Conservation (phyloP, 2,329 filamentous ascomycete genomes). For the Atkinsonella texensis region DNA sequence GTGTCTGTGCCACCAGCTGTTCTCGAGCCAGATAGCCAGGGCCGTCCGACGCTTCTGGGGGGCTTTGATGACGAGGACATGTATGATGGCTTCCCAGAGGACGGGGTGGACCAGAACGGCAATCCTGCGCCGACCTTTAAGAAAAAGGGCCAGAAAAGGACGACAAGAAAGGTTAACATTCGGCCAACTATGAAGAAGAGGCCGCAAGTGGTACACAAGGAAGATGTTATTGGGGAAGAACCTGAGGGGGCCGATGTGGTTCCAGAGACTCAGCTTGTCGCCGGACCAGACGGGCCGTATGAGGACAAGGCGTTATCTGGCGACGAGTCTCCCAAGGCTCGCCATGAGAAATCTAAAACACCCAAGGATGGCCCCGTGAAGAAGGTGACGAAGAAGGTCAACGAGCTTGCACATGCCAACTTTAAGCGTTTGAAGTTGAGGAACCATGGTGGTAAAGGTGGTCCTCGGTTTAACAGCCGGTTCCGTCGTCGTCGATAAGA, state of each 20-base stretch:
- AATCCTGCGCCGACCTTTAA: slow-evolving; percentile 55
- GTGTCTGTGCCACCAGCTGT: not conserved
- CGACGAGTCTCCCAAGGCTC: slow-evolving; percentile 9
- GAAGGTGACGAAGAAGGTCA: slow-evolving; percentile 47
- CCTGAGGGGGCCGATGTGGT: slow-evolving; percentile 21
- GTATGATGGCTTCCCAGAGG: slow-evolving; percentile 44
- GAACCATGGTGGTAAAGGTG: slow-evolving; percentile 51
- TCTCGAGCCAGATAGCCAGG: slow-evolving; percentile 29
- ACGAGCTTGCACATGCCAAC: slow-evolving; percentile 52
- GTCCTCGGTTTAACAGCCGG: slow-evolving; percentile 42
- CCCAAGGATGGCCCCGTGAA: slow-evolving; percentile 33
- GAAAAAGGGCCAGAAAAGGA: slow-evolving; percentile 76
- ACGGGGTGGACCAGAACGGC: slow-evolving; percentile 41
- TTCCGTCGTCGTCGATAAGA: slow-evolving; percentile 38
- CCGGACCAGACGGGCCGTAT: slow-evolving; percentile 11
- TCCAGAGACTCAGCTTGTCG: slow-evolving; percentile 17
- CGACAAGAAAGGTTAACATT: slow-evolving; percentile 58
- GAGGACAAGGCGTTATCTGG: slow-evolving; percentile 5
- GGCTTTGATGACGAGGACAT: slow-evolving; percentile 52
- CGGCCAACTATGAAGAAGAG: slow-evolving; percentile 39
- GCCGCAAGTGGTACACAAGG: slow-evolving; percentile 20
- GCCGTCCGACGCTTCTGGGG: slow-evolving; percentile 35
- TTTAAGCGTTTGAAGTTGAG: slow-evolving; percentile 54
- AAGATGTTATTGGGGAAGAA: slow-evolving; percentile 16
- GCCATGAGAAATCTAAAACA: slow-evolving; percentile 17